A percentile compares a stretch with the other conserved stretches of the same genome.
Evolutionary conservation across 805 yeast species (phyloP).

Genomic region (Deakozyma indianensis): DNA sequence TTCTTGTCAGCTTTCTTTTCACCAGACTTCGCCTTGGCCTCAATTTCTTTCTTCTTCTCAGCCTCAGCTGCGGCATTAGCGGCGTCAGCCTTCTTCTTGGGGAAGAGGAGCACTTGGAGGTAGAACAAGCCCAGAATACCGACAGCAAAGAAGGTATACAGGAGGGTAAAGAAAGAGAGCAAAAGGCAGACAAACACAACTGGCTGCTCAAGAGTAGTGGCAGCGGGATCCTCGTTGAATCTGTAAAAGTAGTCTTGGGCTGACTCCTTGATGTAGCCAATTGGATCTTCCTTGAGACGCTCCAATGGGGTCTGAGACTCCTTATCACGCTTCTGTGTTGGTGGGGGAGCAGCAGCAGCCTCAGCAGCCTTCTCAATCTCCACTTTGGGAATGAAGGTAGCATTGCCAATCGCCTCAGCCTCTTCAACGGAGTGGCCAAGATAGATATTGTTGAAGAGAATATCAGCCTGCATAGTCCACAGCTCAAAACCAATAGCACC

Average conservation of each 20-base stretch:
- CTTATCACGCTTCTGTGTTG: constrained; percentile 7
- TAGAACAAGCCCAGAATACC: background rate
- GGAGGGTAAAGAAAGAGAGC: constrained; percentile 7
- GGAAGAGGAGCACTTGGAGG: background rate
- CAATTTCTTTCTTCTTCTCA: background rate
- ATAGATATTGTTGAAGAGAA: constrained; percentile 72
- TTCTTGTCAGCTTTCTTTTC: constrained; percentile 1
- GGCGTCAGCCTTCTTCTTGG: constrained; percentile 3
- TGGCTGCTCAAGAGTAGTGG: constrained; percentile 23
- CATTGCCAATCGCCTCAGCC: constrained; percentile 73
- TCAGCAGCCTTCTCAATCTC: constrained; percentile 18
- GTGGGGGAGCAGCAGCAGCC: constrained; percentile 14
- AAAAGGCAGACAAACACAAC: constrained; percentile 14
- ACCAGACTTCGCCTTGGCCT: constrained; percentile 1
- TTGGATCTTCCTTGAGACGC: constrained; percentile 21
- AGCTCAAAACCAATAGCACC: constrained; percentile 80
- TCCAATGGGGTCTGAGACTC: constrained; percentile 8
- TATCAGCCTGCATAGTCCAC: constrained; percentile 71
- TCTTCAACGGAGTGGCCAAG: constrained; percentile 73
- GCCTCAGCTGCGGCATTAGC: constrained; percentile 6
- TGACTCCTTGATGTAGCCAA: constrained; percentile 16
- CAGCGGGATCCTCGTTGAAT: constrained; percentile 18
- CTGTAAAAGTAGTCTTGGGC: constrained; percentile 16
- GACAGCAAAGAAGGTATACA: background rate
- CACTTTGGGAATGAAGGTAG: constrained; percentile 38